Base-by-base conservation (phyloP, 2,329 filamentous ascomycete species). In the Alternaria viburni region DNA sequence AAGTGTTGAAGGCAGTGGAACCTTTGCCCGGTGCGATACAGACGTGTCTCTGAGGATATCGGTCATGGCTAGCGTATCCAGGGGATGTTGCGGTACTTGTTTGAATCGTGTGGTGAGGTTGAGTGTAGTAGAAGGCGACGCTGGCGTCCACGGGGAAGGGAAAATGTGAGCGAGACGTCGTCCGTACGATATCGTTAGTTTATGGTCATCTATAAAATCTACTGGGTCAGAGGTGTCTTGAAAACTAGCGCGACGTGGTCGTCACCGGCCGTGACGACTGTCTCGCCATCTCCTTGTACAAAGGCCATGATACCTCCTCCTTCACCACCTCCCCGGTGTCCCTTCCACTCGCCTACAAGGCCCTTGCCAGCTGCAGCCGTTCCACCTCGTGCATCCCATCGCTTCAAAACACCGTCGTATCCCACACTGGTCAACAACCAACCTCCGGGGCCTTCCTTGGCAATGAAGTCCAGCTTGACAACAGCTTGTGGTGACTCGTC, bases 281-380 rank as follows among this genome's bases (percentile, higher is more conserved):
- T 86, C 79, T 89, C 88, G 0, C 93, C 93, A 77, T 90, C 86
- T 3, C 84, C 85, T 80, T 97, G 93, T 56, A 97, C 94, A 77
- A 98, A 99, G 0, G 91, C 94, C 70, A 98, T 81, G 9, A 98
- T 90, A 57, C 95, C 95, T 32, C 94, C 95, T 21, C 93, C 90
- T 82, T 96, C 93, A 12, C 93, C 91, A 76, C 92, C 89, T 28
- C 94, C 90, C 71, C 92, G 80, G 79, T 99, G 96, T 0, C 96
- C 96, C 79, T 87, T 93, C 94, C 94, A 98, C 81, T 97, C 94
- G 68, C 90, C 91, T 23, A 93, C 82, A 56, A 97, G 82, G 0
- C 93, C 93, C 56, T 89, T 88, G 9, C 86, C 88, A 2, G 88
- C 88, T 1, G 87, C 87, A 1, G 87, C 86, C 1, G 89, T 91